Evolutionary conservation across 2,329 filamentous ascomycete genomes (phyloP), one percentile per base, ranked within the genome.

Genomic region (Amauroascus verrucosus): DNA sequence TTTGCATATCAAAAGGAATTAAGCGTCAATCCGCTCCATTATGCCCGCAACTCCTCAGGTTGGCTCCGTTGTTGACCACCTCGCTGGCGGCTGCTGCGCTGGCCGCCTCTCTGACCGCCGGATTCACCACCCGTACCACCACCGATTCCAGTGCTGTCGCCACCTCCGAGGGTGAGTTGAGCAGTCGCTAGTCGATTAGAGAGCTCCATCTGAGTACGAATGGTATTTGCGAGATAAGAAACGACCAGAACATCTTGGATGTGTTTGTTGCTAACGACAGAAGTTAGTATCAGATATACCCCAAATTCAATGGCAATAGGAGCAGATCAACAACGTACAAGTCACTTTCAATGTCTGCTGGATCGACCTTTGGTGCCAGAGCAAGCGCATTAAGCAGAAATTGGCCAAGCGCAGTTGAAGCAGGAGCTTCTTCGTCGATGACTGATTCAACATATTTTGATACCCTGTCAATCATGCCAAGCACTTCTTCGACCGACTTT

Each of bases 161-260:
- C 72, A n/a, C 73, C 72, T 57, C 76, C 77, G 60, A 79, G 72
- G 9, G 76, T 79, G 53, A 90, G 76, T 63, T 80, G 79, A 59
- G 85, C 82, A n/a, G 83, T 93, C 51, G 91, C 91, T 66, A 98
- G 77, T 59, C 91, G 83, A 79, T 97, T 95, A 60, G 90, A 95
- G 56, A 98, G 83, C 67, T 97, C 93, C 76, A 98, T 96, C 77
- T 98, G 93, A 62, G 91, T 97, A 72, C 91, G 88, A 74, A 97
- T 95, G 61, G 89, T 96, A 79, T 97, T 98, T 70, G 93, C 89
- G 60, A 98, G 81, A 77, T 98, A 98, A 62, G 89, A 95, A 64
- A 98, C 90, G 71, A 97, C 90, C 61, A 98, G 83, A 57, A 98
- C 90, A 71, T 98, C 93, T 77, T 98, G 93, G 72, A 98, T 89